These are phyloP conservation scores for Prunus campanulata DNA, from an alignment of 306 rosid genomes.

Conservation along the genomic window DNA sequence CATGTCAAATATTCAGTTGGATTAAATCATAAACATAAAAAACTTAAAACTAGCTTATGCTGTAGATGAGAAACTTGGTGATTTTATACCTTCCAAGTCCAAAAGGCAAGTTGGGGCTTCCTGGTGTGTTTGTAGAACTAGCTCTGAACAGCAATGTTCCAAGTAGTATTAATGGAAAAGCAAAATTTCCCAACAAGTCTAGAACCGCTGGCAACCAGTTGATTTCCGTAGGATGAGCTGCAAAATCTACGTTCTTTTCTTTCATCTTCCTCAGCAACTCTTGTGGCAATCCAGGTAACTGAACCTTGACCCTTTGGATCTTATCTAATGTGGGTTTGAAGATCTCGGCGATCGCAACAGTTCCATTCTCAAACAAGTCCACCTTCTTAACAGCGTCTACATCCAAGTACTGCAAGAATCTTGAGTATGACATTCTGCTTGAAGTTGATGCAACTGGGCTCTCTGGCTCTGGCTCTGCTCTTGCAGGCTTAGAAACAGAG, in stretches of 20 bases:
- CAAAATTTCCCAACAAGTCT: slow-evolving; percentile 58
- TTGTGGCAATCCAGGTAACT: slow-evolving; percentile 61
- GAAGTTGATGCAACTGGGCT: slow-evolving; percentile 55
- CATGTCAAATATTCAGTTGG: background rate
- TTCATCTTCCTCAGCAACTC: slow-evolving; percentile 58
- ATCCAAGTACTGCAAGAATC: slow-evolving; percentile 66
- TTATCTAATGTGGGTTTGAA: slow-evolving; percentile 51
- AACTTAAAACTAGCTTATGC: background rate
- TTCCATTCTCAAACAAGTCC: slow-evolving; percentile 69
- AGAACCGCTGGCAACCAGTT: slow-evolving; percentile 43
- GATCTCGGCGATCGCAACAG: slow-evolving; percentile 69
- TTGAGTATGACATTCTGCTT: slow-evolving; percentile 61
- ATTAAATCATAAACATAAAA: background rate
- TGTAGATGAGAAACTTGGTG: background rate
- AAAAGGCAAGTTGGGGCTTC: slow-evolving; percentile 76
- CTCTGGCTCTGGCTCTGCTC: slow-evolving; percentile 58
- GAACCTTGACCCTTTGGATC: slow-evolving; percentile 67
- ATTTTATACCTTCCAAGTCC: slow-evolving; percentile 68
- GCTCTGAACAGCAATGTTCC: slow-evolving; percentile 47
- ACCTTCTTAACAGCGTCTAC: slow-evolving; percentile 63
- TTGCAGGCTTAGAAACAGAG: slow-evolving; percentile 40
- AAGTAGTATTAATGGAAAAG: slow-evolving; percentile 63
- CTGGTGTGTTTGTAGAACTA: slow-evolving; percentile 42
- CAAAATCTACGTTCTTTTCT: slow-evolving; percentile 61
- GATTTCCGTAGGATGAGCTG: slow-evolving; percentile 54